phyloP scores from a whole-genome alignment of 305 asterid species.

The Fraxinus floribunda region DNA sequence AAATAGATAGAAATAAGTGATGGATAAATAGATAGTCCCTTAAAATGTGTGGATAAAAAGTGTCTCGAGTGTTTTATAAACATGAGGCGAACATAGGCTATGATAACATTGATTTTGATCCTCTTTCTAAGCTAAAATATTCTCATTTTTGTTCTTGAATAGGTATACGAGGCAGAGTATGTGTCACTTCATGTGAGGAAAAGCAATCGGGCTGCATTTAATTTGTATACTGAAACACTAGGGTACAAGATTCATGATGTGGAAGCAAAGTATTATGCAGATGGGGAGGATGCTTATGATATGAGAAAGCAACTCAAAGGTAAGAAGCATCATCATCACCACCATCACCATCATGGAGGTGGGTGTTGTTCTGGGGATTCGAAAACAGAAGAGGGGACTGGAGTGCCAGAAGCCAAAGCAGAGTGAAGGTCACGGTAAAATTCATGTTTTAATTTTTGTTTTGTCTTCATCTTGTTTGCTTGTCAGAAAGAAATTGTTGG shows the following conservation, averaged over 20 bases:
- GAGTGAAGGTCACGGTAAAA: conserved; percentile 29
- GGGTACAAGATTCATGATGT: conserved; percentile 87
- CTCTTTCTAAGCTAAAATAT: conserved; percentile 9
- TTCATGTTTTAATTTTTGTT: conserved; percentile 6
- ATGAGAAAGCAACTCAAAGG: conserved; percentile 92
- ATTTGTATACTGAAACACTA: conserved; percentile 81
- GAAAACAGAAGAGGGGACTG: conserved; percentile 45
- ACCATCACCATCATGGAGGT: conserved; percentile 74
- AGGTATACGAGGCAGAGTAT: conserved; percentile 91
- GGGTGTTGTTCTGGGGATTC: conserved; percentile 79
- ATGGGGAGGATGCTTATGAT: conserved; percentile 99
- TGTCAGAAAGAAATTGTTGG: conserved; percentile 11
- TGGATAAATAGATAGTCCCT: neutral
- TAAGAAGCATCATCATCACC: conserved; percentile 57
- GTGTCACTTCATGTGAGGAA: conserved; percentile 95
- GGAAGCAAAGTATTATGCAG: conserved; percentile 96
- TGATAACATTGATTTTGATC: conserved; percentile 1
- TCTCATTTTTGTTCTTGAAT: conserved; percentile 24
- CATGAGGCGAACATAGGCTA: neutral
- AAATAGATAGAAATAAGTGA: too few relatives aligned
- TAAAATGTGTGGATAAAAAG: neutral
- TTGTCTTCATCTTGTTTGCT: conserved; percentile 10
- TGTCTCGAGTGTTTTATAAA: neutral
- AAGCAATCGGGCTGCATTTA: conserved; percentile 91
- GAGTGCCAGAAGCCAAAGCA: conserved; percentile 41